phyloP scores from a whole-genome alignment of 2,329 filamentous ascomycete genomes.

The Aureobasidium musti region DNA sequence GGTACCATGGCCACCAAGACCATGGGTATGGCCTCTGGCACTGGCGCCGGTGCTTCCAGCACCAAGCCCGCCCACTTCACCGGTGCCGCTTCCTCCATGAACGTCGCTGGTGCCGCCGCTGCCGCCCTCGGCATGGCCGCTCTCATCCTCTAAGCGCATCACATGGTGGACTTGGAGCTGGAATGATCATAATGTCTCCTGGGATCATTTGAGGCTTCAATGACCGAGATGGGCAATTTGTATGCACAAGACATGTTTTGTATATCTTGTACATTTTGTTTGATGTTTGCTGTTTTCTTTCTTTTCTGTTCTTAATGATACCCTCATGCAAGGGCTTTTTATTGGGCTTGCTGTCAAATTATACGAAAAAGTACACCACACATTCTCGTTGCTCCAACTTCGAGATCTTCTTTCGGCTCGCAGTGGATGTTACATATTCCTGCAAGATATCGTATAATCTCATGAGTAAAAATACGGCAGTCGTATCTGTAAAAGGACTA shows the following conservation, averaged over 20 bases:
- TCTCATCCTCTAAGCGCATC: conserved; percentile 38
- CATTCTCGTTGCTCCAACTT: not conserved
- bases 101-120: conserved; percentile 56
- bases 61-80: conserved; percentile 48
- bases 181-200: conserved; percentile 3
- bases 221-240: not conserved
- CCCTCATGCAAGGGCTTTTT: conserved; percentile 22
- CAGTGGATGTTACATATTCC: no score
- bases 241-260: not conserved
- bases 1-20: conserved; percentile 28
- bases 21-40: conserved; percentile 9
- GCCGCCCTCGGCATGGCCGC: conserved; percentile 54
- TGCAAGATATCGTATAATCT: no score
- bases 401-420: not conserved
- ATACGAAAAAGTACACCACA: not conserved
- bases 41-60: conserved; percentile 33
- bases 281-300: conserved; percentile 5
- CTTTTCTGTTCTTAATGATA: conserved; percentile 24
- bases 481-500: no score
- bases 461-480: no score
- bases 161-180: not conserved
- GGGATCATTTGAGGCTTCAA: not conserved
- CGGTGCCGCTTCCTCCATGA: conserved; percentile 53
- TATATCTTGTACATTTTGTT: conserved; percentile 11
- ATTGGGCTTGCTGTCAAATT: conserved; percentile 28